phyloP scores from a whole-genome alignment of 345 rosid species.

The Eucalyptus viminalis region DNA sequence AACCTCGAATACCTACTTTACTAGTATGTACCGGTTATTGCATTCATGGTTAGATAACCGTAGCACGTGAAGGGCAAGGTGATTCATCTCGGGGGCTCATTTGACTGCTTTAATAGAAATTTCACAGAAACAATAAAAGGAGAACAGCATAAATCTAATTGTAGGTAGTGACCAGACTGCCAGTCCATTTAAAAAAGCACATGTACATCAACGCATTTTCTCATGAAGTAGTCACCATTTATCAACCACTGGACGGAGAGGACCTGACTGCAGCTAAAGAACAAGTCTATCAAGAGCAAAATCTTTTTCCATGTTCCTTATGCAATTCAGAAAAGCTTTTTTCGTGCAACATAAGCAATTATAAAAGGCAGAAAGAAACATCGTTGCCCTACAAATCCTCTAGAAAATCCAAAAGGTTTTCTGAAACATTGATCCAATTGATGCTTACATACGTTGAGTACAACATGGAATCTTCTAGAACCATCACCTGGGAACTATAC shows the following conservation, averaged over 20 bases:
- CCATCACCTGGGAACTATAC: constrained; percentile 59
- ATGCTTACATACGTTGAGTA: background rate
- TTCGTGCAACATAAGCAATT: background rate
- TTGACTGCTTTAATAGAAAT: background rate
- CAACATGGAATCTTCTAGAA: background rate
- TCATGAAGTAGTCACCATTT: background rate
- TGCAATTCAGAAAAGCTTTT: background rate
- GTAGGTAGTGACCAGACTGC: background rate
- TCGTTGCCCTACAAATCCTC: background rate
- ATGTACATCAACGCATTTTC: background rate
- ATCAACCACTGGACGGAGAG: background rate
- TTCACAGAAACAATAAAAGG: background rate
- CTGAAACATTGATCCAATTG: background rate
- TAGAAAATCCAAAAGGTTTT: background rate
- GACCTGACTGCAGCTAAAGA: background rate
- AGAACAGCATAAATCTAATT: background rate
- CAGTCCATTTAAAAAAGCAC: background rate
- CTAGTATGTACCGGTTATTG: background rate
- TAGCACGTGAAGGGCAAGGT: background rate
- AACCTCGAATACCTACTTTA: background rate
- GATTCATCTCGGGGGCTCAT: background rate
- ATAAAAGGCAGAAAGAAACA: background rate
- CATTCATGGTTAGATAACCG: background rate
- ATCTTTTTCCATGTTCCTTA: background rate
- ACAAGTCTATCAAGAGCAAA: background rate